Evolutionary conservation across 805 yeast genomes (phyloP), one percentile per base, ranked within the genome.

Genomic region (Kregervanrija delftensis): DNA sequence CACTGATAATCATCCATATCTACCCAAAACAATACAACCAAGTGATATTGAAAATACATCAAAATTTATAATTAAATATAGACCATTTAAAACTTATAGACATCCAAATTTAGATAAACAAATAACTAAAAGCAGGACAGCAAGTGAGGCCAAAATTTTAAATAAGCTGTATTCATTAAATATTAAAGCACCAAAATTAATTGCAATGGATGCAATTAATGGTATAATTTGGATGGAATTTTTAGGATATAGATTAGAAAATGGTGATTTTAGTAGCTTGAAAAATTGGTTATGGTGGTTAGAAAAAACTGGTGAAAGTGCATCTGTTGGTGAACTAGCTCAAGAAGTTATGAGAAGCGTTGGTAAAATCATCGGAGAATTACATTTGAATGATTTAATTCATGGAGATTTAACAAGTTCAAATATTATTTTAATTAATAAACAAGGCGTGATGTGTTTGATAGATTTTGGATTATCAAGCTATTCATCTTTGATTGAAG

Each of bases 371-470:
- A 73, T 90, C 37, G 96, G 84, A 0, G 63, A 72, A 36, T 64
- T 93, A 54, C 99, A 93, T 63, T 57, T 73, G 51, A 71, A 77
- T 50, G 95, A 87, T 51, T 77, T 86, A 59, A 80, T 88, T 22
- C 99, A 93, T 63, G 99, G 99, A 1, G 99, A 93, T 60, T 69
- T 93, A 53, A 93, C 99, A 0, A 80, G 91, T 16, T 90, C 98
- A 0, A 93, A 93, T 56, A 77, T 89, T 22, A 74, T 93, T 38
- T 57, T 90, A 12, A 53, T 47, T 2, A 49, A 47, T 11, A 46
- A 30, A 38, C 44, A 30, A 3, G 40, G 65, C 10, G 63, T 57
- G 49, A 35, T 14, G 11, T 37, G 28, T 17, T 63, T 93, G 51
- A 93, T 93, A 44, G 99, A 93, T 59, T 93, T 93, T 66, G 99